Evolutionary conservation across 2,329 filamentous ascomycete species (phyloP).

Genomic region (Nannizziopsis barbatae): DNA sequence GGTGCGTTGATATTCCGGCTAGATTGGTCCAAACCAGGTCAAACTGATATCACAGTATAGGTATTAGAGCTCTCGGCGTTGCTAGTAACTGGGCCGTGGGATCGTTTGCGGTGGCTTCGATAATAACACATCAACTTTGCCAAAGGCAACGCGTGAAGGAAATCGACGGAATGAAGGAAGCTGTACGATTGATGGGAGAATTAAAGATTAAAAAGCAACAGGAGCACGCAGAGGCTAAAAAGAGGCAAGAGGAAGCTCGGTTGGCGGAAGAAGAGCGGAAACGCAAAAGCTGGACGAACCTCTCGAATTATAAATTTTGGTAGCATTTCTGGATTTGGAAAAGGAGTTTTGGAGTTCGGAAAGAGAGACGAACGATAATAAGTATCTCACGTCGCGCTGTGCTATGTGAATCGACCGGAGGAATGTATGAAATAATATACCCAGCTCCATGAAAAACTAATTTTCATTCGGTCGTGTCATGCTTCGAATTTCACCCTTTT

Average conservation of each 20-base stretch:
- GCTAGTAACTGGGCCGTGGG: conserved; percentile 80
- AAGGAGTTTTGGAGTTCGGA: conserved; percentile 8
- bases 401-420: background rate
- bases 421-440: conserved; percentile 8
- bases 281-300: conserved; percentile 35
- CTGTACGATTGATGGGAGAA: conserved; percentile 68
- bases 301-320: conserved; percentile 39
- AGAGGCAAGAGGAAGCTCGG: conserved; percentile 25
- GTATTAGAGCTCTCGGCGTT: conserved; percentile 48
- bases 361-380: conserved; percentile 1
- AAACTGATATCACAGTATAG: conserved; percentile 18
- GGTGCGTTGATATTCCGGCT: conserved; percentile 40
- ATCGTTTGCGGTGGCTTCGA: conserved; percentile 57
- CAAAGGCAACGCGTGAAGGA: conserved; percentile 63
- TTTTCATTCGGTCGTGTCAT: background rate
- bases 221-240: conserved; percentile 34
- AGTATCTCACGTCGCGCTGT: background rate
- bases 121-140: conserved; percentile 73
- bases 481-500: conserved; percentile 35
- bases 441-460: background rate
- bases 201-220: conserved; percentile 56
- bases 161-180: conserved; percentile 69
- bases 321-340: conserved; percentile 18
- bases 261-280: conserved; percentile 30
- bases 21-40: background rate